phyloP scores from a whole-genome alignment of 192 early-diverging fungal species.

The Mortierella antarctica region DNA sequence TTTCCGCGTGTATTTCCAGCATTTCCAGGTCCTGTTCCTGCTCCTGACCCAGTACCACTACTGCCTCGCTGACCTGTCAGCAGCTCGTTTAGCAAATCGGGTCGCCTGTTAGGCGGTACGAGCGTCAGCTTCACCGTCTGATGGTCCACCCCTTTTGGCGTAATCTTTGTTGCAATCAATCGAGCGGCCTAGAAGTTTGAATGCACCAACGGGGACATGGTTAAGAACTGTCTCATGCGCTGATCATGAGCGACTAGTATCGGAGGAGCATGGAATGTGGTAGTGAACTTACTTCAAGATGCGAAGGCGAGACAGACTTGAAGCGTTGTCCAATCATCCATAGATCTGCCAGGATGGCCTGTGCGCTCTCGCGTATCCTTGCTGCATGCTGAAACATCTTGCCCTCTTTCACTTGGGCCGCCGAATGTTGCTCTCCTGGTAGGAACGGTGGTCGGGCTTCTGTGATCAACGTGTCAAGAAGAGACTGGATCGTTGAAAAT shows the following conservation, averaged over 20 bases:
- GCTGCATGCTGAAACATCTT: slow-evolving; percentile 17
- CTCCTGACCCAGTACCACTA: neutral
- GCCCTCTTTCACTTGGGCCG: neutral
- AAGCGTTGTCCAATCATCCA: slow-evolving; percentile 53
- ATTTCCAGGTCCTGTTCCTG: neutral
- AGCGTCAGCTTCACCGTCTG: slow-evolving; percentile 37
- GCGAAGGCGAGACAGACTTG: slow-evolving; percentile 36
- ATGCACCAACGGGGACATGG: too few relatives aligned
- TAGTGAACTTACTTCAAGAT: slow-evolving; percentile 14
- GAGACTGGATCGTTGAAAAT: neutral
- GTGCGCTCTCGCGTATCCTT: slow-evolving; percentile 31
- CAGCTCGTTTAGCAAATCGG: neutral
- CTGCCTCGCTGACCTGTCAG: neutral
- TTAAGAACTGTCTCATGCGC: too few relatives aligned
- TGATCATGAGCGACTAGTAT: too few relatives aligned
- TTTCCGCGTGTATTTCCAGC: neutral
- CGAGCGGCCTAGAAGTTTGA: slow-evolving; percentile 17
- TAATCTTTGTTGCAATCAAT: slow-evolving; percentile 37
- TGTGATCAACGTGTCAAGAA: slow-evolving; percentile 28
- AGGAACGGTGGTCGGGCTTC: slow-evolving; percentile 31
- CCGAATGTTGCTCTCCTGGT: slow-evolving; percentile 12
- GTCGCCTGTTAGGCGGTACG: slow-evolving; percentile 27
- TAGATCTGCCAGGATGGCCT: slow-evolving; percentile 32
- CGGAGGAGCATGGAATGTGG: neutral
- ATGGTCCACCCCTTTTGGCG: slow-evolving; percentile 43